Evolutionary conservation across 1,284 basidiomycete genomes (phyloP), one percentile per base, ranked within the genome.

Genomic region (Dichomitus squalens): DNA sequence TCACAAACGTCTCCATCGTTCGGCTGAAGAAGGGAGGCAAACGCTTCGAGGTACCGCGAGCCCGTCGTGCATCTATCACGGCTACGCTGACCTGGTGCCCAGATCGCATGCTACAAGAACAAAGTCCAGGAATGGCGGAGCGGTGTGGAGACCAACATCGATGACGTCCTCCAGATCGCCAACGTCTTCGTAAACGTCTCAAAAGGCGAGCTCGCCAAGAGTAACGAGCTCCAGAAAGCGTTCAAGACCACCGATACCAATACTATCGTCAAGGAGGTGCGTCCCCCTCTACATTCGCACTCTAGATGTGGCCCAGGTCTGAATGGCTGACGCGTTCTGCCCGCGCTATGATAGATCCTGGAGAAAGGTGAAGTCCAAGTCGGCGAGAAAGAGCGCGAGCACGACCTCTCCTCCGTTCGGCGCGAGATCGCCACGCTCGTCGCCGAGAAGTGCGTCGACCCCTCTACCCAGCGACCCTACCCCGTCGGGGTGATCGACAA

Each of bases 41-140:
- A 76, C 87, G 97, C 51, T 99, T 98, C 73, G 97, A 99, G 83
- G 93, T 93, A 44, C 27, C 12, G 33, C 31, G 18, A 25, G 33
- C 9, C 6, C 18, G 18, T 14, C 7, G 14, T 20, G n/a, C 46
- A 34, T 18, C 18, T 39, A 52, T 25, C 29, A 12, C 50, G 14
- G 25, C 25, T 12, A 53, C 53, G 59, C 57, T 55, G 7, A 49
- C 34, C 4, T 23, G 44, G 16, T 21, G n/a, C 20, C 6, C 81
- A 95, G 93, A 92, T 99, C 66, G 96, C 96, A 47, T 98, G 96
- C 75, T 98, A 98, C 79, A 98, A 98, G 81, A 99, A 99, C 78
- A 98, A 98, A 77, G 96, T 98, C 20, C 92, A 95, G 65, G 96
- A 98, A 75, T 99, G 92, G 87, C 80, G 96, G 55, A 93, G 86